Base-by-base conservation (phyloP, 306 rosid species). In the Cercis canadensis region DNA sequence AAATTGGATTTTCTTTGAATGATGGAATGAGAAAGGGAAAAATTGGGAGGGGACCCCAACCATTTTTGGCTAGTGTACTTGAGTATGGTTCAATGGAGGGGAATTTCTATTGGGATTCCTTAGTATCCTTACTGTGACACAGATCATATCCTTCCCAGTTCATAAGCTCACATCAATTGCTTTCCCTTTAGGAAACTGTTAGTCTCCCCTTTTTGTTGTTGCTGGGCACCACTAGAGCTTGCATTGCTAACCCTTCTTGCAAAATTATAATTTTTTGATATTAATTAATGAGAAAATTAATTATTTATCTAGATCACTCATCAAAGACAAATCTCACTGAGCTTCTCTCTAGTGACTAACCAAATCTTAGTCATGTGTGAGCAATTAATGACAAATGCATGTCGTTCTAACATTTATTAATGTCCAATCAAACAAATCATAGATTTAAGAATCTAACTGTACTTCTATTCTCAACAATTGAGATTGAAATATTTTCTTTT, bases 301-400 rank as follows among this genome's bases (percentile, higher is more conserved):
- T n/a, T n/a, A 24, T 24, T 24, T 24, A 24, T 24, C 29, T 24
- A 24, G 3, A 24, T 24, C 1, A 24, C 3, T 70, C 37, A 37
- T 69, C 69, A 51, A 59, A 54, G 74, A 80, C 74, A 69, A 69
- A 39, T 5, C 7, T 24, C 29, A 24, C 2, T 24, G 29, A 24
- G 29, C 3, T 24, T 24, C 2, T 3, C 29, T 24, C 3, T 24
- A 24, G 1, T 24, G 29, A 24, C 29, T 24, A 3, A 24, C 29
- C 29, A 24, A 24, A 24, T 24, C 29, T n/a, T n/a, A n/a, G n/a
- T n/a, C n/a, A n/a, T n/a, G n/a, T n/a, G n/a, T n/a, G n/a, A n/a
- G n/a, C n/a, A n/a, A n/a, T 62, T 56, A 69, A 69, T 63, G 73
- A 24, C 80, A 68, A 32, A 6, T 39, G 17, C 21, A 57, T 57